Evolutionary conservation across 2,329 filamentous ascomycete genomes (phyloP), one percentile per base, ranked within the genome.

Genomic region (Xylaria sp.): DNA sequence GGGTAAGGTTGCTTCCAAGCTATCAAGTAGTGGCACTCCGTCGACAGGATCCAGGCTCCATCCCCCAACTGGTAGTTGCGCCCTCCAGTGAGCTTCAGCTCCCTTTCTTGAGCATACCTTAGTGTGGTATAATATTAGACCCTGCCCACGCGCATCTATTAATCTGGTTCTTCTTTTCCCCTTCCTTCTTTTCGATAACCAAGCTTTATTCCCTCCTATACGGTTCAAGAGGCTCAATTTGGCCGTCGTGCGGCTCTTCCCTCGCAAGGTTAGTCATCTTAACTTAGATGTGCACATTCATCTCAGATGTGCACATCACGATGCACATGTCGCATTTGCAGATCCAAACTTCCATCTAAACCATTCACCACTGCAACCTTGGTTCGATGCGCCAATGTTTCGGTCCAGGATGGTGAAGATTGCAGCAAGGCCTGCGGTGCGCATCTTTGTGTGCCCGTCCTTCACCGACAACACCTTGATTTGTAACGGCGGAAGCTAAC

Each of bases 191-290:
- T n/a, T 69, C 54, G 66, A 59, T 32, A 32, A 55, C 48, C 63
- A 56, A 48, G 52, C 50, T 68, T 46, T 61, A 55, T 28, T 66
- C 62, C 57, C 39, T 54, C 48, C 54, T 32, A 52, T 20, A 57
- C 57, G 67, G 61, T 63, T 68, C 58, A 37, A 37, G 65, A 72
- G 62, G 48, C 44, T 32, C 34, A 48, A 63, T 62, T 50, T 48
- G 56, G 60, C 68, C 61, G 55, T 39, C 41, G 56, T 59, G 60
- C 60, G 60, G 34, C 55, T 39, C 50, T 55, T n/a, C 52, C 41
- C 61, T 63, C 44, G 39, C 63, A 70, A 72, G 68, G 70, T 70
- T 50, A 70, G 70, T 70, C 51, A 25, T 41, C 20, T 46, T 46
- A 41, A 65, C 48, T 65, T 23, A 13, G 23, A 52, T 39, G 41